Evolutionary conservation across 495 filamentous ascomycete genomes (phyloP).

Genomic region (Tuber melanosporum): DNA sequence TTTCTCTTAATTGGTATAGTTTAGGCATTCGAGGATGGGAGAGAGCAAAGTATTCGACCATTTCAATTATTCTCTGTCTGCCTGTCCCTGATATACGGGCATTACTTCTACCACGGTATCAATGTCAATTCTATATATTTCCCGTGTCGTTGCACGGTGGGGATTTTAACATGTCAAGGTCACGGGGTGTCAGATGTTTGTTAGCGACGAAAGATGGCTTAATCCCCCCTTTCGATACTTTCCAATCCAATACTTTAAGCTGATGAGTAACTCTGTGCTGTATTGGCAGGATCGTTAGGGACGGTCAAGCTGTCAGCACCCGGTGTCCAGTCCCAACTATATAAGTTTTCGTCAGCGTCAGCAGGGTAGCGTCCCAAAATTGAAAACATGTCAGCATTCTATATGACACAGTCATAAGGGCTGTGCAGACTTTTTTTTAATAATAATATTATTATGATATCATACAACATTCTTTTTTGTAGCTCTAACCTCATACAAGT

Average conservation of each 20-base stretch:
- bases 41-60: background rate
- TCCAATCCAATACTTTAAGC: background rate
- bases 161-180: background rate
- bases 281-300: too few relatives aligned
- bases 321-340: too few relatives aligned
- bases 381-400: too few relatives aligned
- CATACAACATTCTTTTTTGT: too few relatives aligned
- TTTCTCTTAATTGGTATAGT: background rate
- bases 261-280: background rate
- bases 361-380: too few relatives aligned
- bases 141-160: background rate
- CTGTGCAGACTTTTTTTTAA: too few relatives aligned
- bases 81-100: too few relatives aligned
- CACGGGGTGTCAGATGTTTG: background rate
- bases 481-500: too few relatives aligned
- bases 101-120: background rate
- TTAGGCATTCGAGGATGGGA: background rate
- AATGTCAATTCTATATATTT: background rate
- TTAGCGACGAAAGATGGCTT: background rate
- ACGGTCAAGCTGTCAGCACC: too few relatives aligned
- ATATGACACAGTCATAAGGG: too few relatives aligned
- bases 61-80: background rate
- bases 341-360: too few relatives aligned
- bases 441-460: too few relatives aligned
- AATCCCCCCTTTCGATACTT: background rate